Evolutionary conservation across 768 basidiomycete species (phyloP).

Genomic region (Mycena metata): DNA sequence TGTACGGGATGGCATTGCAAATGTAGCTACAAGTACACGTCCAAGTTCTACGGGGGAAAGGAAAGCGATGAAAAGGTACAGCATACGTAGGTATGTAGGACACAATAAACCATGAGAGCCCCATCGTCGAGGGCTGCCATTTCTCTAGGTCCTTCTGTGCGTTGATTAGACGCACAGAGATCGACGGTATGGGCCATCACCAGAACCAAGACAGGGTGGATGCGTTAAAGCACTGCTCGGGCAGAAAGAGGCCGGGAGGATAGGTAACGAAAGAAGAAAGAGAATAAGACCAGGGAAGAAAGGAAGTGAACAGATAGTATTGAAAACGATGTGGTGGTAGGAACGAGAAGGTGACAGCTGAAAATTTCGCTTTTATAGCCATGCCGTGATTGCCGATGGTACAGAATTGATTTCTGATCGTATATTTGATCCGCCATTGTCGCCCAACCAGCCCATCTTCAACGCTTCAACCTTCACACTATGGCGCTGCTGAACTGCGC

Average conservation of each 20-base stretch:
- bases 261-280: not conserved
- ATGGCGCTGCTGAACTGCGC: too few relatives aligned
- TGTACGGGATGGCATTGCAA: too few relatives aligned
- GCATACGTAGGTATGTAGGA: conserved; percentile 21
- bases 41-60: too few relatives aligned
- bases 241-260: conserved; percentile 33
- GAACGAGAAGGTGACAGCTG: not conserved
- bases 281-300: not conserved
- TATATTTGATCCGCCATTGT: too few relatives aligned
- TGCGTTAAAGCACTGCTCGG: conserved; percentile 36
- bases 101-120: conserved; percentile 31
- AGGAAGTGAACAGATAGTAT: conserved; percentile 1
- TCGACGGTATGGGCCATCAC: conserved; percentile 29
- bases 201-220: conserved; percentile 38
- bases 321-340: conserved; percentile 18
- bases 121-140: conserved; percentile 25
- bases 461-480: too few relatives aligned
- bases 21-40: too few relatives aligned
- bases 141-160: conserved; percentile 32
- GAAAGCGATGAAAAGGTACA: too few relatives aligned
- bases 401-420: too few relatives aligned
- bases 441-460: too few relatives aligned
- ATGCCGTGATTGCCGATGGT: conserved; percentile 19
- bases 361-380: not conserved
- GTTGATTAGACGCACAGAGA: conserved; percentile 36